These are phyloP conservation scores for Zelopaecilomyces penicillatus DNA, from an alignment of 2,329 filamentous ascomycete genomes.

Conservation along the genomic window DNA sequence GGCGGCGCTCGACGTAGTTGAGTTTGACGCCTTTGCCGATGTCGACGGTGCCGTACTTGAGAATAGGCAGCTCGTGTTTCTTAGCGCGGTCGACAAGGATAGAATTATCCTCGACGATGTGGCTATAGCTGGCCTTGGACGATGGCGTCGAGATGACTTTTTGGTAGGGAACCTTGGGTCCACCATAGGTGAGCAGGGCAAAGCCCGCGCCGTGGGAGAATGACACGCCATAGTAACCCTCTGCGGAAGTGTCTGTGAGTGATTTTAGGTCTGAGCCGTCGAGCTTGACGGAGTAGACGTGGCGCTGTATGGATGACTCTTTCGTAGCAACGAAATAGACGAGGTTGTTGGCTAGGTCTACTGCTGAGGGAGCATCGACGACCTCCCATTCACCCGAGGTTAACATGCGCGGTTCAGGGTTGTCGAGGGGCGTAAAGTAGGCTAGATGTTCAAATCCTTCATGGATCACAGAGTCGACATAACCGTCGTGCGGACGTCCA, in stretches of 20 bases:
- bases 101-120: slow-evolving; percentile 70
- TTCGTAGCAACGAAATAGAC: slow-evolving; percentile 89
- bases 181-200: slow-evolving; percentile 73
- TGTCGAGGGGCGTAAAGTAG: slow-evolving; percentile 86
- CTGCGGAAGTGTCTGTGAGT: slow-evolving; percentile 62
- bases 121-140: slow-evolving; percentile 54
- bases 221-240: slow-evolving; percentile 73
- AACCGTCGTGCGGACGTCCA: slow-evolving; percentile 74
- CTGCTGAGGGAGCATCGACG: slow-evolving; percentile 69
- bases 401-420: slow-evolving; percentile 70
- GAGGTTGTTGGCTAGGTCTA: slow-evolving; percentile 76
- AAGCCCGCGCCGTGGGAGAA: slow-evolving; percentile 81
- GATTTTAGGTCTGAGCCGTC: slow-evolving; percentile 66
- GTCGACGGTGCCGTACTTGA: slow-evolving; percentile 77
- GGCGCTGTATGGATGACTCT: slow-evolving; percentile 79
- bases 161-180: slow-evolving; percentile 83
- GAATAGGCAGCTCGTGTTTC: slow-evolving; percentile 71
- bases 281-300: slow-evolving; percentile 82
- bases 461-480: slow-evolving; percentile 83
- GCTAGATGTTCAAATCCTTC: slow-evolving; percentile 84
- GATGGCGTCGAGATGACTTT: slow-evolving; percentile 79
- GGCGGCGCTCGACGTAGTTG: slow-evolving; percentile 73
- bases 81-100: slow-evolving; percentile 60
- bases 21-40: slow-evolving; percentile 65
- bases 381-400: slow-evolving; percentile 93